Evolutionary conservation across 2,329 filamentous ascomycete genomes (phyloP).

Genomic region (Aspergillus caelatus): DNA sequence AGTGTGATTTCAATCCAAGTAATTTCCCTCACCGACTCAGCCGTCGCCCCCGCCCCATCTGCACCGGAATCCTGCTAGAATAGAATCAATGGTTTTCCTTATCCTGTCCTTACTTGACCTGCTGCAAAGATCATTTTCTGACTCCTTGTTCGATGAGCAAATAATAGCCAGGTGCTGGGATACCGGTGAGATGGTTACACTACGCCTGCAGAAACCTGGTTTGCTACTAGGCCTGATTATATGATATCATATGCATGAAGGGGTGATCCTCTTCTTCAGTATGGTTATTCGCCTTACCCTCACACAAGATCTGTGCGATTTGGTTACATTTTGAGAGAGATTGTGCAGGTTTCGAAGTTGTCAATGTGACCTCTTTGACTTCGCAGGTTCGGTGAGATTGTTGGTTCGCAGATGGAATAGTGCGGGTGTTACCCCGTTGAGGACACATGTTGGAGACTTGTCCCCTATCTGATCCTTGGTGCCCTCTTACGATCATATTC

Average conservation of each 20-base stretch:
- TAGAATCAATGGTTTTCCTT: too few relatives aligned
- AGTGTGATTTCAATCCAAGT: not conserved
- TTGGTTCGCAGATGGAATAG: not conserved
- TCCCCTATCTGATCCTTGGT: not conserved
- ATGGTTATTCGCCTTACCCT: not conserved
- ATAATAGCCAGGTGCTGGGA: not conserved
- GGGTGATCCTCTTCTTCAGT: not conserved
- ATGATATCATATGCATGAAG: conserved; percentile 14
- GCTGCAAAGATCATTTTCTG: not conserved
- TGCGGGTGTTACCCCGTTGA: not conserved
- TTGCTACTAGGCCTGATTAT: not conserved
- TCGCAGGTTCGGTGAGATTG: not conserved
- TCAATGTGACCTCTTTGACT: not conserved
- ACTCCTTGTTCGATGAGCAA: not conserved
- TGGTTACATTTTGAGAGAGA: not conserved
- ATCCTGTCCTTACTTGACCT: not conserved
- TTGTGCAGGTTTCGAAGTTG: not conserved
- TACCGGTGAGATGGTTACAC: conserved; percentile 12
- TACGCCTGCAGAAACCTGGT: conserved; percentile 3
- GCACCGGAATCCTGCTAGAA: not conserved
- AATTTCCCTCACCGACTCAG: not conserved
- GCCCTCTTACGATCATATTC: not conserved
- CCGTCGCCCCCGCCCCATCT: not conserved
- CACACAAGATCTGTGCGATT: not conserved
- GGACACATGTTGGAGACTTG: not conserved